phyloP scores from a whole-genome alignment of 1,284 basidiomycete genomes.

The Pseudozyma tsukubaensis region DNA sequence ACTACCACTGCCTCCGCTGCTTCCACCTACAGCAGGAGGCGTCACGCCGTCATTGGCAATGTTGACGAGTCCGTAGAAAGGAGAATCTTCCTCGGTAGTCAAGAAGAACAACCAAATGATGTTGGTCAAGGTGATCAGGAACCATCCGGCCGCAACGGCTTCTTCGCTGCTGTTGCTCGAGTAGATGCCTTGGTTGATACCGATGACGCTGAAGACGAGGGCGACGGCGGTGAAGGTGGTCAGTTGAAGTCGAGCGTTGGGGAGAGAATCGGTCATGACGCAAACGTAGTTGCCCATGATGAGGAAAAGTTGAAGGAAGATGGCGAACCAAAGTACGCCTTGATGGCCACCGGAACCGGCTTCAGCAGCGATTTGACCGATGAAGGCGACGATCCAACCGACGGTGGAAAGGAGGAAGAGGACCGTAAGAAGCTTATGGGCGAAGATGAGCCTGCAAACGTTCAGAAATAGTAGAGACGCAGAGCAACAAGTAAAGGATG shows the following conservation, averaged over 20 bases:
- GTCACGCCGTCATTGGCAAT: slow-evolving; percentile 86
- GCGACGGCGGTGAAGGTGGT: slow-evolving; percentile 85
- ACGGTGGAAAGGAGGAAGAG: slow-evolving; percentile 84
- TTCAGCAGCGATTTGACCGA: slow-evolving; percentile 73
- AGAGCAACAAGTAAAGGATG: not conserved
- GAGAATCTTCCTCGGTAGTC: slow-evolving; percentile 92
- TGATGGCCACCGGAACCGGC: slow-evolving; percentile 69
- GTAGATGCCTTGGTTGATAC: slow-evolving; percentile 74
- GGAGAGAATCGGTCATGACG: slow-evolving; percentile 83
- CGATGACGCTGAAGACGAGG: slow-evolving; percentile 86
- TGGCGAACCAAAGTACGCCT: slow-evolving; percentile 88
- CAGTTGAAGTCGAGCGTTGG: slow-evolving; percentile 85
- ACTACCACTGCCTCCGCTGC: slow-evolving; percentile 70
- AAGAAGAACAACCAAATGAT: slow-evolving; percentile 95
- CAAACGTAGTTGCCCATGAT: slow-evolving; percentile 83
- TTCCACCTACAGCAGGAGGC: slow-evolving; percentile 73
- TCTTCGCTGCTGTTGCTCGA: slow-evolving; percentile 20
- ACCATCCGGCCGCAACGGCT: slow-evolving; percentile 91
- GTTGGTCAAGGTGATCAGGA: slow-evolving; percentile 85
- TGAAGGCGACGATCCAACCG: slow-evolving; percentile 93
- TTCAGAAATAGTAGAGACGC: not conserved
- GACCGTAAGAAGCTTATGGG: slow-evolving; percentile 88
- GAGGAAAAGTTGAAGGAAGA: slow-evolving; percentile 84
- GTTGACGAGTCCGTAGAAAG: slow-evolving; percentile 84
- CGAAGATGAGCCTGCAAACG: slow-evolving; percentile 75